Base-by-base conservation (phyloP, 2,329 filamentous ascomycete genomes). In the Trichoderma lentiforme region DNA sequence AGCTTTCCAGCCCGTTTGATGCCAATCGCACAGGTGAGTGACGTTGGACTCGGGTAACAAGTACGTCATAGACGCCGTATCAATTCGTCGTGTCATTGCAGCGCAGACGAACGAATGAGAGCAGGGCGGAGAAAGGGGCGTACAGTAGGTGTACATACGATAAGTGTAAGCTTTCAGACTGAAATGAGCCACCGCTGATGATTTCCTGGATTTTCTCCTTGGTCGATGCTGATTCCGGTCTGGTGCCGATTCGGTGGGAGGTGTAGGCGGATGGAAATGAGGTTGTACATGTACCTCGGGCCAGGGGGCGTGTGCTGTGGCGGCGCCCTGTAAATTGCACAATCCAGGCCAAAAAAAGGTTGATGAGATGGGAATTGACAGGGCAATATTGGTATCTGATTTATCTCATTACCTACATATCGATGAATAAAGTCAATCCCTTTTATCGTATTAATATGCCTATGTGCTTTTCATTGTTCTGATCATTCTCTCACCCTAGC, bases 11-110 rank as follows among this genome's bases (percentile, higher is more conserved):
- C 6, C 56, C 28, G 30, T 74, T 75, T 75, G 75, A 72, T 75
- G 72, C 26, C 14, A 18, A 28, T 67, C 51, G 51, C 68, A 71
- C 74, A 66, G 68, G 75, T 73, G 69, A 76, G 79, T 81, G 80
- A 81, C 80, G 80, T 81, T 81, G 75, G 74, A 74, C 75, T 74
- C 76, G 77, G 74, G 76, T 75, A 74, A 74, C 76, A 74, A 77
- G 74, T 78, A 80, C 80, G 80, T 81, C 80, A 81, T 81, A 32
- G 47, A 32, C 36, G n/a, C 72, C 21, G 26, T 30, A 39, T 51
- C 43, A 21, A n/a, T 39, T 21, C 60, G 60, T 26, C 60, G 62
- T 34, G 24, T 43, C 36, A 71, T 56, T 56, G 60, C 43, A 26
- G 56, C 36, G 21, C 8, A 24, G 67, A 34, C 39, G 14, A 18